Percentiles rank a stretch among this genome's conserved stretches.
Evolutionary conservation across 1,139 yeast genomes (phyloP).

Genomic region (Zygosaccharomyces sapae): DNA sequence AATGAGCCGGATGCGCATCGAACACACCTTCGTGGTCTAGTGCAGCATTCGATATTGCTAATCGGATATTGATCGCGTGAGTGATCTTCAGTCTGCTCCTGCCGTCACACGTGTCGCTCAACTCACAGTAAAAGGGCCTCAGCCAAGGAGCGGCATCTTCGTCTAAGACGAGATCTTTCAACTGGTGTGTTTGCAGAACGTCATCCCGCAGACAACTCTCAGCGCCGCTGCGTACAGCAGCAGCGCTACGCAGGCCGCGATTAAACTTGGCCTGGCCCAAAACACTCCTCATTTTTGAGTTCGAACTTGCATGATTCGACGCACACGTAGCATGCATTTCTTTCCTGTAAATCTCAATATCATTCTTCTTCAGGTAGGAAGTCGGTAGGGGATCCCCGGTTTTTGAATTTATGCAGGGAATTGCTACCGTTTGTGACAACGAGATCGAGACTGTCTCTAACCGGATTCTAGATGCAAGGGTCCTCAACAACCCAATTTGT

Average conservation of each 20-base stretch:
- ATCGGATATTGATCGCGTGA: conserved; percentile 17
- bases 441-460: conserved; percentile 11
- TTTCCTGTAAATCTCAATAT: conserved; percentile 9
- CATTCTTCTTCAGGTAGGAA: conserved; percentile 13
- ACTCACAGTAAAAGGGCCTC: conserved; percentile 21
- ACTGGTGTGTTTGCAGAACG: conserved; percentile 1
- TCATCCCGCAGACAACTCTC: not conserved
- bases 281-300: not conserved
- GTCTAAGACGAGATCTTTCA: not conserved
- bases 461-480: conserved; percentile 2
- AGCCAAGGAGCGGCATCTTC: conserved; percentile 9
- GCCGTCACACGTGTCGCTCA: conserved; percentile 10
- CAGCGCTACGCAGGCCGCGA: not conserved
- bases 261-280: not conserved
- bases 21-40: not conserved
- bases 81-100: conserved; percentile 23
- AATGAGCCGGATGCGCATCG: conserved; percentile 2
- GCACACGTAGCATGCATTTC: not conserved
- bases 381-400: conserved; percentile 9
- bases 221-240: not conserved
- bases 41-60: conserved; percentile 9
- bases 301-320: not conserved
- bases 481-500: conserved; percentile 14
- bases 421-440: conserved; percentile 16
- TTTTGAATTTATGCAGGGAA: conserved; percentile 19